Percentiles rank a stretch among this genome's conserved stretches.
phyloP scores from a whole-genome alignment of 768 basidiomycete genomes.

The Coprinopsis sp. region DNA sequence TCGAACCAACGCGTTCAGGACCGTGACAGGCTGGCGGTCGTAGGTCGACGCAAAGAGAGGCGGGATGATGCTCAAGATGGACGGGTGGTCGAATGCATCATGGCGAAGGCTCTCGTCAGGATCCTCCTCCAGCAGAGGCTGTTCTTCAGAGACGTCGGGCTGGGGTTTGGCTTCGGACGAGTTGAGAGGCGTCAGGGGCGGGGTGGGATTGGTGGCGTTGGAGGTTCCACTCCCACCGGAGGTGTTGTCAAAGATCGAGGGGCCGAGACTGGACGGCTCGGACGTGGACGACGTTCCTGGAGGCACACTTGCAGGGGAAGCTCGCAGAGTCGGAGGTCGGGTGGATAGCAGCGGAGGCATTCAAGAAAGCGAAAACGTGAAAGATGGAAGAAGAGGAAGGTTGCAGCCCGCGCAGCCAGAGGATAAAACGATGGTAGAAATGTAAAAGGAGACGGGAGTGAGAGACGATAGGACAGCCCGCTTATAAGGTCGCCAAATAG shows the following conservation, averaged over 20 bases:
- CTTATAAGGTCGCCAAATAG: too few relatives aligned
- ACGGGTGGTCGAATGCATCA: background rate
- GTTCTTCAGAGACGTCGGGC: background rate
- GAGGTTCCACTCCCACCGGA: constrained; percentile 8
- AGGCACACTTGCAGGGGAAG: too few relatives aligned
- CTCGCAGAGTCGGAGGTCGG: too few relatives aligned
- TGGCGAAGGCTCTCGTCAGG: background rate
- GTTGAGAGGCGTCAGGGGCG: constrained; percentile 17
- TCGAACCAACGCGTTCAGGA: background rate
- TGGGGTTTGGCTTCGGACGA: background rate
- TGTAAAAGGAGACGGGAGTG: too few relatives aligned
- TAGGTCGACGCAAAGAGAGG: background rate
- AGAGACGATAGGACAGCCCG: too few relatives aligned
- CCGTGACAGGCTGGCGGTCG: background rate
- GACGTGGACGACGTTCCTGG: too few relatives aligned
- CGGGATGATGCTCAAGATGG: background rate
- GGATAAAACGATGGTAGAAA: too few relatives aligned
- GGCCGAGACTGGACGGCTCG: background rate
- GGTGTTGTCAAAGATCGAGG: constrained; percentile 10
- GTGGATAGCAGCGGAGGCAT: too few relatives aligned
- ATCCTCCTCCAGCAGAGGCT: background rate
- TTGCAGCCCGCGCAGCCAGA: too few relatives aligned
- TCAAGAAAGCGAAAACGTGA: too few relatives aligned
- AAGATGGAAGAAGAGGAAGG: too few relatives aligned
- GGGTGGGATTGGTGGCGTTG: constrained; percentile 18